Percentiles rank a stretch among this genome's conserved stretches.
These are phyloP conservation scores for Ganoderma multipileum DNA, from an alignment of 1,284 basidiomycete genomes.

Conservation along the genomic window DNA sequence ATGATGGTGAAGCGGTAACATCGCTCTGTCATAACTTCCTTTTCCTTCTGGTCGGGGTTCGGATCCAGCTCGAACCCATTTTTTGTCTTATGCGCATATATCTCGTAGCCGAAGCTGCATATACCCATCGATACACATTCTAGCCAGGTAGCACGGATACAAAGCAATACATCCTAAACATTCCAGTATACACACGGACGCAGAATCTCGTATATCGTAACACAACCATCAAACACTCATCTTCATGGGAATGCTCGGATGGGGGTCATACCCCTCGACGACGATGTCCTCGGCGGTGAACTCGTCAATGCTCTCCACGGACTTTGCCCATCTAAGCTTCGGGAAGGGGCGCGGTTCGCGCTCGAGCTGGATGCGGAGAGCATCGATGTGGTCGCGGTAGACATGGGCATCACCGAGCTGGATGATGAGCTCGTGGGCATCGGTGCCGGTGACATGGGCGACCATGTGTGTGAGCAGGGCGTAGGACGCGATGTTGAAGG, in stretches of 20 bases:
- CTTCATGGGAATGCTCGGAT: conserved; percentile 93
- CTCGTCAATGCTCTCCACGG: conserved; percentile 80
- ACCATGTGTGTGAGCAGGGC: conserved; percentile 97
- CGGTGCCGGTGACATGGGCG: conserved; percentile 87
- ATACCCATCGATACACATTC: neutral
- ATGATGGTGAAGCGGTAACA: neutral
- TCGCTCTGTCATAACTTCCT: too few relatives aligned
- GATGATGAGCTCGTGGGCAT: conserved; percentile 89
- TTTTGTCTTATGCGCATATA: too few relatives aligned
- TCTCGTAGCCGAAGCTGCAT: neutral
- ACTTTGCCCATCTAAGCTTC: conserved; percentile 74
- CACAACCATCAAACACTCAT: conserved; percentile 82
- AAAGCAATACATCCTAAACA: neutral
- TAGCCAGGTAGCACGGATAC: neutral
- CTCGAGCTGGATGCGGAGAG: conserved; percentile 83
- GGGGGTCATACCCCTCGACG: conserved; percentile 87
- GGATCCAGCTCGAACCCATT: neutral
- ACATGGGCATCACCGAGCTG: conserved; percentile 98
- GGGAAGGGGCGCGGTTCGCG: conserved; percentile 88
- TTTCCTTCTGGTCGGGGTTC: neutral
- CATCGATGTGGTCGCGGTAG: conserved; percentile 91
- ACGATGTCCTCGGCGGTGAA: conserved; percentile 86
- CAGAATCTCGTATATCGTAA: neutral
- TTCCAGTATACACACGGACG: neutral
- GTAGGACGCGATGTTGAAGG: conserved; percentile 99